Conservation (phyloP, 2,329 filamentous ascomycete species). For the Claviceps africana region DNA sequence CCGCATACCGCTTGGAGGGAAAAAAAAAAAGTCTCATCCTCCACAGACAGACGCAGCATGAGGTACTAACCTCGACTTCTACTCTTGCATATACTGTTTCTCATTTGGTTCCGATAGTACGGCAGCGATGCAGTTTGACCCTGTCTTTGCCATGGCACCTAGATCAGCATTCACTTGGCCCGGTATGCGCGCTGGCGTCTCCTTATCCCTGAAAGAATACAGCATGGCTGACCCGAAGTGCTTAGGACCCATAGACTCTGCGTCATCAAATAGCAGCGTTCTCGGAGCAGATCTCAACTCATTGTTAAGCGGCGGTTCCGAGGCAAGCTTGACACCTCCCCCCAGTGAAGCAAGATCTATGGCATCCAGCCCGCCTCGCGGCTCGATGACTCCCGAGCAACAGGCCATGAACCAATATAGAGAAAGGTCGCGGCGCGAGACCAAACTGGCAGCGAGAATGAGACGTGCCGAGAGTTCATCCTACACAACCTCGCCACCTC, state of each 20-base stretch:
- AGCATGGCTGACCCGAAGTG: not conserved
- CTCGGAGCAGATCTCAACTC: slow-evolving; percentile 31
- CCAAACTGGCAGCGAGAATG: slow-evolving; percentile 37
- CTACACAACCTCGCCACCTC: slow-evolving; percentile 24
- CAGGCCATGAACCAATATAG: slow-evolving; percentile 48
- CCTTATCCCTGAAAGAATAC: slow-evolving; percentile 5
- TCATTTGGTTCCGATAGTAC: slow-evolving; percentile 19
- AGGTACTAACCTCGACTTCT: slow-evolving; percentile 15
- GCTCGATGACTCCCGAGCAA: slow-evolving; percentile 42
- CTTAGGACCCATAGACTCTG: slow-evolving; percentile 23
- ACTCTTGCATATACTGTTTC: not conserved
- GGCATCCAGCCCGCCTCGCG: slow-evolving; percentile 43
- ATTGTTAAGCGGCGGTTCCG: slow-evolving; percentile 29
- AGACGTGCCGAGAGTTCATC: slow-evolving; percentile 36
- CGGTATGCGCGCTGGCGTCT: slow-evolving; percentile 17
- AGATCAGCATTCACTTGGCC: slow-evolving; percentile 38
- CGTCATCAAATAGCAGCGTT: slow-evolving; percentile 18
- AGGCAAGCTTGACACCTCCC: slow-evolving; percentile 34
- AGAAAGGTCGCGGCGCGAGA: slow-evolving; percentile 44
- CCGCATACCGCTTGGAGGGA: not conserved
- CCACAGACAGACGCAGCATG: slow-evolving; percentile 16
- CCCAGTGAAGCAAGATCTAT: slow-evolving; percentile 36
- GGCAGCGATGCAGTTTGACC: slow-evolving; percentile 38
- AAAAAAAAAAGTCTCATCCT: not conserved
- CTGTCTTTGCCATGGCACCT: slow-evolving; percentile 36